A percentile compares a stretch with the other conserved stretches of the same genome.
phyloP scores from a whole-genome alignment of 768 basidiomycete species.

The Auriscalpium orientale region DNA sequence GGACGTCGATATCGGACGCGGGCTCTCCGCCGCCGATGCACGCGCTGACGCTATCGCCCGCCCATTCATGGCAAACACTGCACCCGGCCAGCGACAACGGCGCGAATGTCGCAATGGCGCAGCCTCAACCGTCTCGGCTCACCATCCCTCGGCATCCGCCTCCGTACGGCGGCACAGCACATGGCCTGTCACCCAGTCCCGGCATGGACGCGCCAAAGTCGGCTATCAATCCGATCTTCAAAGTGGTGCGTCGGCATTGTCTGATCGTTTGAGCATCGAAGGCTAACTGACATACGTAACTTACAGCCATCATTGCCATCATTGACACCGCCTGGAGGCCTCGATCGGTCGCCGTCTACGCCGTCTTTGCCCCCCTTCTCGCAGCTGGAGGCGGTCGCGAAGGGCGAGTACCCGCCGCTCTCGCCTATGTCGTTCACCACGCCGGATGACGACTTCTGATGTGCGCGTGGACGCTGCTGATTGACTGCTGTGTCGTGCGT shows the following conservation, averaged over 20 bases:
- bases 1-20: slow-evolving; percentile 50
- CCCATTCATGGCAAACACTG: slow-evolving; percentile 28
- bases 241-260: slow-evolving; percentile 60
- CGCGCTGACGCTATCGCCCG: slow-evolving; percentile 62
- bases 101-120: slow-evolving; percentile 9
- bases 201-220: slow-evolving; percentile 50
- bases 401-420: slow-evolving; percentile 63
- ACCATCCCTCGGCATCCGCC: slow-evolving; percentile 16
- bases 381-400: slow-evolving; percentile 77
- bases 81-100: slow-evolving; percentile 15
- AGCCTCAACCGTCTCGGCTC: slow-evolving; percentile 18
- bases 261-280: neutral
- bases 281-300: slow-evolving; percentile 5
- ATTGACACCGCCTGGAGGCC: slow-evolving; percentile 21
- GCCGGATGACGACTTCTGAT: slow-evolving; percentile 32
- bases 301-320: slow-evolving; percentile 48
- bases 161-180: slow-evolving; percentile 36
- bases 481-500: too few relatives aligned
- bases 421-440: slow-evolving; percentile 68
- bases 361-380: slow-evolving; percentile 70
- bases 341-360: slow-evolving; percentile 27
- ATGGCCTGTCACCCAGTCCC: slow-evolving; percentile 55
- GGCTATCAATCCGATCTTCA: slow-evolving; percentile 81
- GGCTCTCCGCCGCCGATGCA: slow-evolving; percentile 76
- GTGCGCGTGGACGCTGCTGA: slow-evolving; percentile 7